Conservation (phyloP, 495 filamentous ascomycete genomes). For the Achaetomiella virescens region DNA sequence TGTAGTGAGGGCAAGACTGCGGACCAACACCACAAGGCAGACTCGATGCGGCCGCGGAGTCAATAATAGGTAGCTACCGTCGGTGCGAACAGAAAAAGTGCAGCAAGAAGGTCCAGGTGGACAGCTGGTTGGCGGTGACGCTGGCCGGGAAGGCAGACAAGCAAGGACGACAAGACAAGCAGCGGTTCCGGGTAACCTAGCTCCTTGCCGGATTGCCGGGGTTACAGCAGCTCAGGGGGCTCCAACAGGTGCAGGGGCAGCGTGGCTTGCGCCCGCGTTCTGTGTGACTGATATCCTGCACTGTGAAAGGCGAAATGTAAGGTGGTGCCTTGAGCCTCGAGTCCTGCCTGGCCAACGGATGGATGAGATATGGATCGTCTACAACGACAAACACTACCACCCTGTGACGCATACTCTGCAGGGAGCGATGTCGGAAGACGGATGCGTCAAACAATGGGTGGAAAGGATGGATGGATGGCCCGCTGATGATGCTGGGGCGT, state of each 20-base stretch:
- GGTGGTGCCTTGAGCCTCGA: conserved; percentile 3
- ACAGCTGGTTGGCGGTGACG: conserved; percentile 29
- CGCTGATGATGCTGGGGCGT: too few relatives aligned
- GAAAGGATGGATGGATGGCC: too few relatives aligned
- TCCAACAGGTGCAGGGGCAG: conserved; percentile 14
- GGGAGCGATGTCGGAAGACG: too few relatives aligned
- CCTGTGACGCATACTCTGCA: too few relatives aligned
- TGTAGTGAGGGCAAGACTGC: not conserved
- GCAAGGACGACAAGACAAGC: conserved; percentile 9
- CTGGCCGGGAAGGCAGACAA: conserved; percentile 23
- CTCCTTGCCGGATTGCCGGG: not conserved
- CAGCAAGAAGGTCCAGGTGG: not conserved
- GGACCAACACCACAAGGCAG: conserved; percentile 16
- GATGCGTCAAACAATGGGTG: too few relatives aligned
- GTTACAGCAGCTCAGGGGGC: conserved; percentile 15
- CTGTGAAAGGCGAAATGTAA: conserved; percentile 1
- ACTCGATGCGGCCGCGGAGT: conserved; percentile 6
- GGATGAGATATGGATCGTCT: too few relatives aligned
- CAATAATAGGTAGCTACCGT: not conserved
- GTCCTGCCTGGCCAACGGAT: not conserved
- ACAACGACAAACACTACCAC: too few relatives aligned
- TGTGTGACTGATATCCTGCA: not conserved
- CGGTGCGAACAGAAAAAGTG: not conserved
- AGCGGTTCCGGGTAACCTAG: not conserved
- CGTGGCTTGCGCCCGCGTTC: not conserved